A percentile compares a stretch with the other conserved stretches of the same genome.
phyloP scores from a whole-genome alignment of 164 flowering plant species.

The Aristolochia contorta region DNA sequence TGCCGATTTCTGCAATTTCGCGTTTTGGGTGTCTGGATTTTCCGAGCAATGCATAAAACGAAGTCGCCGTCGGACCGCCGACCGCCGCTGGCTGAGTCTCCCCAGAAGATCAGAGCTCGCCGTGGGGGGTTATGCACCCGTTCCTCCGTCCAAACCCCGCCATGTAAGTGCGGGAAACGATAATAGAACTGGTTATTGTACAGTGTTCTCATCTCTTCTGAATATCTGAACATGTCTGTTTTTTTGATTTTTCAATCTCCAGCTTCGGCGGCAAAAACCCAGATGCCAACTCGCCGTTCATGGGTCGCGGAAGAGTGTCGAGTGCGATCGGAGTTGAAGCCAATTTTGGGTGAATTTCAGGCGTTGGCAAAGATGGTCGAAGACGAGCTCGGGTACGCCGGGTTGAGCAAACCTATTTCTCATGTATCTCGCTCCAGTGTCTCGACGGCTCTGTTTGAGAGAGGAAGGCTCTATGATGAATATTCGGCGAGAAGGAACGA shows the following conservation, averaged over 20 bases:
- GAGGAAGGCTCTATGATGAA: slow-evolving; percentile 70
- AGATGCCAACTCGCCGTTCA: slow-evolving; percentile 28
- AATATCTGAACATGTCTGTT: background rate
- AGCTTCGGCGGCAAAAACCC: too few relatives aligned
- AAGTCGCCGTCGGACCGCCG: slow-evolving; percentile 33
- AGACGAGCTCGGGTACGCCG: slow-evolving; percentile 29
- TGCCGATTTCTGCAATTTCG: background rate
- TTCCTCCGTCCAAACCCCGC: slow-evolving; percentile 32
- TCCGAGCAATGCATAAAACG: slow-evolving; percentile 5
- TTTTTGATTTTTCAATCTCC: background rate
- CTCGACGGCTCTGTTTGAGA: slow-evolving; percentile 43
- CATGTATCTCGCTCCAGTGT: background rate
- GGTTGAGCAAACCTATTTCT: background rate
- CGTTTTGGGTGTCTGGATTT: background rate
- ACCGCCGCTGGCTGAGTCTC: slow-evolving; percentile 64
- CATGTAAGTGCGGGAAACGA: slow-evolving; percentile 24
- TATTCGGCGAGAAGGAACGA: slow-evolving; percentile 81
- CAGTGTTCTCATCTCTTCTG: background rate
- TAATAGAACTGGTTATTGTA: background rate
- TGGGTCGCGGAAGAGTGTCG: slow-evolving; percentile 21
- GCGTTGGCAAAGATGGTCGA: slow-evolving; percentile 60
- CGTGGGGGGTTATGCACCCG: slow-evolving; percentile 34
- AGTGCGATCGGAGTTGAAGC: slow-evolving; percentile 41
- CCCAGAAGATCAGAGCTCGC: slow-evolving; percentile 40
- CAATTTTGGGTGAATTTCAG: slow-evolving; percentile 50